Evolutionary conservation across 768 basidiomycete genomes (phyloP).

Genomic region (Hemileccinum impolitum): DNA sequence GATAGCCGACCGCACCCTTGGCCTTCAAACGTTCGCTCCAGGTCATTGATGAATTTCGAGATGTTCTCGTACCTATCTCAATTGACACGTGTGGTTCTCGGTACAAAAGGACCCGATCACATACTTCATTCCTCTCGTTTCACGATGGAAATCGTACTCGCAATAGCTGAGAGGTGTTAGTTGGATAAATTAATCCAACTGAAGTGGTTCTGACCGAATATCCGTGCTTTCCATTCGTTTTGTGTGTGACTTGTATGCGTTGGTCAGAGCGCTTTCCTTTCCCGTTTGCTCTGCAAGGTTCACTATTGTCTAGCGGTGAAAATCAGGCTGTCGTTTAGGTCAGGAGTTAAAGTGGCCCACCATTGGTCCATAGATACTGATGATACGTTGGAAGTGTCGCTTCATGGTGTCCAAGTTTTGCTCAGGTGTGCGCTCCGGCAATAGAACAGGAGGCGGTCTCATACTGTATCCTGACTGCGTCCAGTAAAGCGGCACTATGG

Average conservation of each 20-base stretch:
- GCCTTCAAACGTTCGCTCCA: conserved; percentile 70
- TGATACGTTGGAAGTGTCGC: conserved; percentile 68
- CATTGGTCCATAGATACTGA: conserved; percentile 73
- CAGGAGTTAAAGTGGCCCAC: conserved; percentile 38
- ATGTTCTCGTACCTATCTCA: conserved; percentile 81
- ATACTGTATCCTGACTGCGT: conserved; percentile 82
- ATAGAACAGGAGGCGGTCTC: conserved; percentile 82
- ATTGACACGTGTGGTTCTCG: conserved; percentile 1
- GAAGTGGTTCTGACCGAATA: conserved; percentile 45
- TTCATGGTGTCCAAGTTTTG: conserved; percentile 70
- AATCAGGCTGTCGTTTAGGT: conserved; percentile 4
- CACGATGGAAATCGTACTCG: conserved; percentile 90
- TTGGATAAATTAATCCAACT: neutral
- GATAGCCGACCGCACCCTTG: conserved; percentile 58
- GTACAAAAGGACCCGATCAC: conserved; percentile 19
- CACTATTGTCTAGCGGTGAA: conserved; percentile 58
- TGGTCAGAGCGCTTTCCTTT: conserved; percentile 78
- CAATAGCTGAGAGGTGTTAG: conserved; percentile 48
- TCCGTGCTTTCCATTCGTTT: conserved; percentile 53
- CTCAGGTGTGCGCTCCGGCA: conserved; percentile 65
- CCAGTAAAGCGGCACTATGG: conserved; percentile 87
- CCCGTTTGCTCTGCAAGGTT: conserved; percentile 91
- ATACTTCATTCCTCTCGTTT: conserved; percentile 94
- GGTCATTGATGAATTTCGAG: conserved; percentile 63
- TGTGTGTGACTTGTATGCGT: conserved; percentile 71